Conservation (phyloP, 2,329 filamentous ascomycete species). For the Pseudofabraea citricarpa region DNA sequence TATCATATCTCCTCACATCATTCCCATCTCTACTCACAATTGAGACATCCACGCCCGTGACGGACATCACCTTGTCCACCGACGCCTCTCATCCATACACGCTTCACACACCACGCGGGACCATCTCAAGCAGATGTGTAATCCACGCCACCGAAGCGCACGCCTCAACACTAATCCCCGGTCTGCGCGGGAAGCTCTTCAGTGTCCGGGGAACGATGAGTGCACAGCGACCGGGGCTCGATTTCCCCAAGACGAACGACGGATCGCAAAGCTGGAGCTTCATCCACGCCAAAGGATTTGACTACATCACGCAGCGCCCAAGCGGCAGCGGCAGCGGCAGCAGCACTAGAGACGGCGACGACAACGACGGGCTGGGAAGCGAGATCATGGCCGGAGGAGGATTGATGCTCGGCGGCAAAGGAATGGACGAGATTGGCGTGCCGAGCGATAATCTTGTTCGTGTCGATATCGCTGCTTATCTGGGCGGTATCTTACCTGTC, state of each 20-base stretch:
- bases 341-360: too few relatives aligned
- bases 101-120: slow-evolving; percentile 40
- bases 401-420: slow-evolving; percentile 24
- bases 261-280: slow-evolving; percentile 49
- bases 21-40: slow-evolving; percentile 30
- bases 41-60: slow-evolving; percentile 33
- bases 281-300: slow-evolving; percentile 55
- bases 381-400: slow-evolving; percentile 52
- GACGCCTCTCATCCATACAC: slow-evolving; percentile 30
- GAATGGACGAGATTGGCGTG: slow-evolving; percentile 40
- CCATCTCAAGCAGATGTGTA: slow-evolving; percentile 42
- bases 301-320: slow-evolving; percentile 57
- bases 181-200: slow-evolving; percentile 39
- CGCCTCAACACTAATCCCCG: slow-evolving; percentile 45
- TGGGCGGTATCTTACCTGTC: slow-evolving; percentile 35
- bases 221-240: slow-evolving; percentile 37
- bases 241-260: slow-evolving; percentile 25
- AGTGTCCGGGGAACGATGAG: slow-evolving; percentile 45
- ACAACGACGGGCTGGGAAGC: slow-evolving; percentile 25
- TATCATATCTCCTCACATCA: slow-evolving; percentile 35
- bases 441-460: slow-evolving; percentile 40
- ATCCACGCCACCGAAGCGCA: slow-evolving; percentile 56
- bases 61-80: slow-evolving; percentile 18
- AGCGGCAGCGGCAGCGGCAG: too few relatives aligned
- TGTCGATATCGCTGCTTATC: slow-evolving; percentile 33